Evolutionary conservation across 75 land plant genomes (phyloP), one percentile per base, ranked within the genome.

Genomic region (Sequoia sempervirens): DNA sequence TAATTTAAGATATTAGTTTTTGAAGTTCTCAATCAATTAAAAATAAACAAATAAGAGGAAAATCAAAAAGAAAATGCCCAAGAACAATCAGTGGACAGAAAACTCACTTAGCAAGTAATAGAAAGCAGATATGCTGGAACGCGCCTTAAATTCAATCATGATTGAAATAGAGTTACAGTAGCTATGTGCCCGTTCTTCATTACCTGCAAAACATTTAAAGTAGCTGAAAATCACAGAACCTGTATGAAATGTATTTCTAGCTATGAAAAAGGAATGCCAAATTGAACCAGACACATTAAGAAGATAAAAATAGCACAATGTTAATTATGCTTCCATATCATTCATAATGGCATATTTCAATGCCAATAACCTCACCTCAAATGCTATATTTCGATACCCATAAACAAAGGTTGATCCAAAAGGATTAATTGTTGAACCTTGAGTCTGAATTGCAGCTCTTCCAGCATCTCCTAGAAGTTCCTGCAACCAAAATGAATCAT

Each of bases 361-460:
- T 34, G 43, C 5, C 12, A 2, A 53, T 32, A 34, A n/a, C 53
- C 84, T 81, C 82, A 93, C 98, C 96, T 96, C 98, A 84, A 96
- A 90, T 18, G 98, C 98, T 86, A 95, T 89, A 88, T 96, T 93
- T 26, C 89, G 97, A 86, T 95, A 96, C 1, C 98, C 97, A 89
- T 96, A 96, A 5, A 96, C 97, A 85, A 93, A 95, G 72, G 98
- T 95, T 80, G 98, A 94, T 41, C 98, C 98, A 86, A 96, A 96
- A 41, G 98, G 98, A 81, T 95, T 96, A 90, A 88, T 92, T 13
- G 89, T 89, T 52, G 98, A 96, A 28, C 97, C 98, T 82, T 96
- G 98, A 43, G 98, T 96, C 72, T 96, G 98, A 41, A 96, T 96
- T 40, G 98, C 98, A 53, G 98, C 98, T 54, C 94, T 88, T 7